Evolutionary conservation across 1,284 basidiomycete genomes (phyloP), one percentile per base, ranked within the genome.

Genomic region (Boletus semigastroideus): DNA sequence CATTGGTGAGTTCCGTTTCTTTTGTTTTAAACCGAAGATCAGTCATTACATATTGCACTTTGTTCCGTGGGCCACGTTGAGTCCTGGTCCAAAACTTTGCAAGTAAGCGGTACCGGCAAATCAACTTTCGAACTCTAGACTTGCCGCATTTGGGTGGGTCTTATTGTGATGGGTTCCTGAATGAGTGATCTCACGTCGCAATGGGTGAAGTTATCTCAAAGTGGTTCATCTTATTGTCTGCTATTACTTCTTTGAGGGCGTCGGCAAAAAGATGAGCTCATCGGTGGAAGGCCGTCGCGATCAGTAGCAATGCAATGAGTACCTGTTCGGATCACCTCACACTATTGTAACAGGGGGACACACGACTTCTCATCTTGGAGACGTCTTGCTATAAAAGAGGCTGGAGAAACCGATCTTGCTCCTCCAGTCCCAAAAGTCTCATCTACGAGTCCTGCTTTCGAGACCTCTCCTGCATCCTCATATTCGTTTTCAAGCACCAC

Each of bases 191-290:
- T 46, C 61, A 62, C 56, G 37, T 38, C 13, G 20, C 14, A 43
- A 46, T 48, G 27, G 19, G 36, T 17, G 46, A 11, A 3, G 34
- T 1, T 12, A 12, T 12, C 22, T 36, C 39, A 33, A 36, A 27
- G 16, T 14, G 8, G 36, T 1, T 14, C 46, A 6, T 34, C 49
- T 59, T 64, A 64, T 64, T 64, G 62, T 64, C 37, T 42, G 41
- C 46, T n/a, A 19, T 38, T 50, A 9, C 56, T 37, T 19, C 17
- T 41, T 57, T 22, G n/a, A 45, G 53, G 33, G 6, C 17, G 37
- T 22, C 16, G 39, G 13, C 1, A 42, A 31, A n/a, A 25, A 20
- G n/a, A 27, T 50, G 45, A 22, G 17, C n/a, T 48, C 40, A 37
- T 30, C 16, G 50, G 50, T 27, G 40, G 31, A 46, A 22, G 36